Evolutionary conservation across 2,329 filamentous ascomycete genomes (phyloP).

Genomic region (Colletotrichum sp.): DNA sequence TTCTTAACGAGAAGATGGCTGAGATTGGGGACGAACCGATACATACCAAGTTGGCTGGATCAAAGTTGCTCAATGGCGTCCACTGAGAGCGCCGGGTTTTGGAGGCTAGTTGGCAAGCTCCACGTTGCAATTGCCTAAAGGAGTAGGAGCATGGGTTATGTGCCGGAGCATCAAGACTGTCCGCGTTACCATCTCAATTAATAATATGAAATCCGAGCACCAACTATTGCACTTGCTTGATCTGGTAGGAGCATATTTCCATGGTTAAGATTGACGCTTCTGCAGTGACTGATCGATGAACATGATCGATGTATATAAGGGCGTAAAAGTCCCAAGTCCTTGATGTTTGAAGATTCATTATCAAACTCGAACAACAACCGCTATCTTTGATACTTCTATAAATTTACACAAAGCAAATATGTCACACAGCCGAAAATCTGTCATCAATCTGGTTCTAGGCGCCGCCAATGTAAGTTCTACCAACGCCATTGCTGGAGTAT

Average conservation of each 20-base stretch:
- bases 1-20: slow-evolving; percentile 53
- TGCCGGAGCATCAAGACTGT: not conserved
- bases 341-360: not conserved
- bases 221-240: not conserved
- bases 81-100: not conserved
- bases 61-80: not conserved
- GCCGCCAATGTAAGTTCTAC: not conserved
- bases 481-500: not conserved
- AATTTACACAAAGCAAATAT: not conserved
- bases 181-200: not conserved
- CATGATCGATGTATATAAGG: not conserved
- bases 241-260: not conserved
- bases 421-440: not conserved
- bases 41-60: slow-evolving; percentile 21
- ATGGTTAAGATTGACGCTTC: not conserved
- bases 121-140: not conserved
- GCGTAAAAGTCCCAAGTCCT: not conserved
- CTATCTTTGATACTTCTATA: not conserved
- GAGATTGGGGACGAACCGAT: slow-evolving; percentile 54
- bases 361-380: not conserved
- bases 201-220: not conserved
- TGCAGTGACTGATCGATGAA: not conserved
- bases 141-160: not conserved
- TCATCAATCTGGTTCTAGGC: not conserved
- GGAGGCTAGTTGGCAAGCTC: not conserved